Evolutionary conservation across 2,329 filamentous ascomycete species (phyloP).

Genomic region (Calonectria pauciramosa): DNA sequence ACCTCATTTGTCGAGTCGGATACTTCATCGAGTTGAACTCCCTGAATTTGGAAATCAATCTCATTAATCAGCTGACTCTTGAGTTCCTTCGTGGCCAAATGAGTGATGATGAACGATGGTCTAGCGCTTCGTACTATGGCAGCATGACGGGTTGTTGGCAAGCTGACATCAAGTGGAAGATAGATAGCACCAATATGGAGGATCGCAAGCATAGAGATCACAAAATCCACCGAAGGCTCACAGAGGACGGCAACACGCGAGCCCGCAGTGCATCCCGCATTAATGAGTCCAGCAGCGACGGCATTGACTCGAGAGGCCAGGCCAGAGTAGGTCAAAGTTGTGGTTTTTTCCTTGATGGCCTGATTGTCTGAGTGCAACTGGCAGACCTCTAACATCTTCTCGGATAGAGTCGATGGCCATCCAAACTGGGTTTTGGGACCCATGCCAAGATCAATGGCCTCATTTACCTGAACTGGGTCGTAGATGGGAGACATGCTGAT

Average conservation of each 20-base stretch:
- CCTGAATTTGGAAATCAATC: background rate
- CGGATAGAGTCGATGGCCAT: constrained; percentile 23
- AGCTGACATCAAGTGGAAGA: constrained; percentile 56
- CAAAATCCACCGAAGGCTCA: constrained; percentile 51
- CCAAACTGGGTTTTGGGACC: constrained; percentile 10
- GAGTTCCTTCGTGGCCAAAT: constrained; percentile 2
- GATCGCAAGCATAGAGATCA: constrained; percentile 57
- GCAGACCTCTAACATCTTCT: constrained; percentile 17
- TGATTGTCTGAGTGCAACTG: constrained; percentile 6
- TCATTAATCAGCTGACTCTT: background rate
- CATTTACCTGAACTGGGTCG: background rate
- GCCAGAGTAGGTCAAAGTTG: background rate
- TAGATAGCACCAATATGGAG: constrained; percentile 53
- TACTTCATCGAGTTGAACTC: background rate
- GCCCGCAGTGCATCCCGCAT: constrained; percentile 6
- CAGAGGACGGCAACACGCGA: constrained; percentile 51
- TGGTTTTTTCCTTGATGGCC: constrained; percentile 22
- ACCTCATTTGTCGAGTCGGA: constrained; percentile 14
- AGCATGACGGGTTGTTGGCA: constrained; percentile 45
- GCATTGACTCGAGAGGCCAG: background rate
- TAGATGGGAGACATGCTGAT: constrained; percentile 1
- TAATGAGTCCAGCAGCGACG: background rate
- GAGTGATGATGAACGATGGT: constrained; percentile 46
- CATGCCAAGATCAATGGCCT: constrained; percentile 21
- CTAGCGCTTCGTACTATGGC: constrained; percentile 47